phyloP scores from a whole-genome alignment of 768 basidiomycete genomes.

The Pleurotus djamor region DNA sequence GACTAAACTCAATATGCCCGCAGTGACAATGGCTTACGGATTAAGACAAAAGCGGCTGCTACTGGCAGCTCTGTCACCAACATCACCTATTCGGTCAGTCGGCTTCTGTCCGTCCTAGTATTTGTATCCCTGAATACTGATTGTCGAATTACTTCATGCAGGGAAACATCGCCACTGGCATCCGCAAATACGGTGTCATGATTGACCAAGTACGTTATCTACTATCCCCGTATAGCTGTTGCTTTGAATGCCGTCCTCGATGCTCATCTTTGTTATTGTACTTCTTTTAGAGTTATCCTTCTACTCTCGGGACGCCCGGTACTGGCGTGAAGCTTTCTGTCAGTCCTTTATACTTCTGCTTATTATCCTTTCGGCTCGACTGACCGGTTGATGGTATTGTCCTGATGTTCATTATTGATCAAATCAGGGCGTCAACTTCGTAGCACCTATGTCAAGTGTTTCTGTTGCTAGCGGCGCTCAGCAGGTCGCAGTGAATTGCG shows the following conservation, averaged over 20 bases:
- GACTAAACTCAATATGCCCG: background rate
- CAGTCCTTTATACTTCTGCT: conserved; percentile 13
- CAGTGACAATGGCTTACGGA: conserved; percentile 56
- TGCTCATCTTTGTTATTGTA: conserved; percentile 5
- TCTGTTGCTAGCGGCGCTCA: conserved; percentile 38
- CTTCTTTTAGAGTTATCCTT: conserved; percentile 49
- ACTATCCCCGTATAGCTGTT: background rate
- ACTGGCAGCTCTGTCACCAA: conserved; percentile 44
- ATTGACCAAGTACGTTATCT: conserved; percentile 49
- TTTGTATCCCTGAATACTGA: background rate
- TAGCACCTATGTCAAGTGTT: conserved; percentile 35
- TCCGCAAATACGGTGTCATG: conserved; percentile 50
- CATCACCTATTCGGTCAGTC: conserved; percentile 45
- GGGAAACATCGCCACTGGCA: conserved; percentile 52
- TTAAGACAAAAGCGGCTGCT: conserved; percentile 51
- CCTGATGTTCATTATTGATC: background rate
- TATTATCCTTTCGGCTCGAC: background rate
- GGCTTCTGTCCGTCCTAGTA: background rate
- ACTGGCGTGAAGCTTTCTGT: conserved; percentile 59
- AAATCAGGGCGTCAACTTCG: conserved; percentile 47
- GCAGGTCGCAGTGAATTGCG: conserved; percentile 56
- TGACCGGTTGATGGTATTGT: too few species aligned
- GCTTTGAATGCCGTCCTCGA: background rate
- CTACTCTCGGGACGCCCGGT: conserved; percentile 49
- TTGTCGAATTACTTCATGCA: conserved; percentile 11